phyloP scores from a whole-genome alignment of 371 early-diverging fungal genomes.

The Entomophthora muscae region DNA sequence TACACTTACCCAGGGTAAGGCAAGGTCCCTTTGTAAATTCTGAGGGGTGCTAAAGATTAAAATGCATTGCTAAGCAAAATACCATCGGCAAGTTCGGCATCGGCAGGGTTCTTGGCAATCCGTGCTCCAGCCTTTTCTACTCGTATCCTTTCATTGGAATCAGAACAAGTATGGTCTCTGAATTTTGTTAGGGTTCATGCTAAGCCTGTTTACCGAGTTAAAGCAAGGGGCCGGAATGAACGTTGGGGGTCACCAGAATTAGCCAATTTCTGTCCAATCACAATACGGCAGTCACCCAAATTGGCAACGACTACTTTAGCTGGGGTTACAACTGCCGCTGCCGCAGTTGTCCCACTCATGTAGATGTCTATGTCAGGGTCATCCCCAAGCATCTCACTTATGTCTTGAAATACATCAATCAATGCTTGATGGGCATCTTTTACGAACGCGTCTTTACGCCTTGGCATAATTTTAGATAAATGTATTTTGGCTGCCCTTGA shows the following conservation, averaged over 20 bases:
- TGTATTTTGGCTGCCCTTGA: conserved; percentile 5
- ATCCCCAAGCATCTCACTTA: conserved; percentile 3
- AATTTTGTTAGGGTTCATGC: neutral
- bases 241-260: neutral
- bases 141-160: neutral
- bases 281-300: neutral
- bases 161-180: conserved; percentile 9
- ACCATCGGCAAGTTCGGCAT: conserved; percentile 1
- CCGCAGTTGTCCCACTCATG: neutral
- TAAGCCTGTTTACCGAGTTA: neutral
- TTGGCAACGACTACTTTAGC: neutral
- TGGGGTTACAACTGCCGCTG: neutral
- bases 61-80: neutral
- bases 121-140: conserved; percentile 2
- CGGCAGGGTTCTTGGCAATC: neutral
- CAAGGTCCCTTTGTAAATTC: conserved; percentile 7
- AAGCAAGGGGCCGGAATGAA: neutral
- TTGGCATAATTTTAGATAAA: neutral
- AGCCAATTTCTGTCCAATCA: neutral
- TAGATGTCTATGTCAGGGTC: neutral
- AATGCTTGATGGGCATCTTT: neutral
- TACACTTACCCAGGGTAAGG: conserved; percentile 8
- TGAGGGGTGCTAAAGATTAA: conserved; percentile 6
- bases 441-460: conserved; percentile 1
- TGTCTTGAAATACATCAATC: conserved; percentile 4